Conservation (phyloP, 2,329 filamentous ascomycete species). For the Aspergillus felis region DNA sequence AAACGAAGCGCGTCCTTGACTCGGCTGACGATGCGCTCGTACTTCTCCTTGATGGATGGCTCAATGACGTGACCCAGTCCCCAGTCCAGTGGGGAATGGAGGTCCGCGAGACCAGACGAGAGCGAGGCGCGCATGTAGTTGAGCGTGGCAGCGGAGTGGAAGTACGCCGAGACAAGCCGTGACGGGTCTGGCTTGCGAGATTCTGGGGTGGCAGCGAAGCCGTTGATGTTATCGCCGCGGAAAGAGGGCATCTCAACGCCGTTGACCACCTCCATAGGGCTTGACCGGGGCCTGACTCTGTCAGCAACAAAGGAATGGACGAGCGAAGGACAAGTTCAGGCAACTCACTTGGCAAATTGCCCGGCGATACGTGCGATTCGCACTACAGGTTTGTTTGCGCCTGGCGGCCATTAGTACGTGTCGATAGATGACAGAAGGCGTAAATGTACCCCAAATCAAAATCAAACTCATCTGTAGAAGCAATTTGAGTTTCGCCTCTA, state of each 20-base stretch:
- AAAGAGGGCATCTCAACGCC: conserved; percentile 83
- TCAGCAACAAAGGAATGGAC: neutral
- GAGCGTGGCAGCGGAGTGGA: conserved; percentile 88
- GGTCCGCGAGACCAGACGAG: conserved; percentile 83
- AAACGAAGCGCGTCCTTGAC: conserved; percentile 91
- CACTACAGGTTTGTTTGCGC: conserved; percentile 72
- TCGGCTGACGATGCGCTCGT: conserved; percentile 75
- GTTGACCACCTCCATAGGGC: conserved; percentile 75
- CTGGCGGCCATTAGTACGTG: conserved; percentile 18
- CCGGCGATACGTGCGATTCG: conserved; percentile 94
- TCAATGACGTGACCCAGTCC: conserved; percentile 86
- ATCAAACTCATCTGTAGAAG: conserved; percentile 96
- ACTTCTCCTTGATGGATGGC: conserved; percentile 76
- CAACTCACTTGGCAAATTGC: conserved; percentile 76
- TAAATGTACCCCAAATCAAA: conserved; percentile 71
- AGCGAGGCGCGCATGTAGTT: conserved; percentile 88
- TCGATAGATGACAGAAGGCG: conserved; percentile 25
- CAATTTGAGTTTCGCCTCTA: conserved; percentile 95
- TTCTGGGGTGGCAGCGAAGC: conserved; percentile 62
- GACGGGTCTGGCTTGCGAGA: conserved; percentile 76
- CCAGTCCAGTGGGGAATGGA: conserved; percentile 94
- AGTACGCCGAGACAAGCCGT: conserved; percentile 85
- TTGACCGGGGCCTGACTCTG: conserved; percentile 64
- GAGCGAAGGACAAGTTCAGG: neutral
- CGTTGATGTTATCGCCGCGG: conserved; percentile 93